phyloP scores from a whole-genome alignment of 1,284 basidiomycete genomes.

The Apiotrichum sp. region DNA sequence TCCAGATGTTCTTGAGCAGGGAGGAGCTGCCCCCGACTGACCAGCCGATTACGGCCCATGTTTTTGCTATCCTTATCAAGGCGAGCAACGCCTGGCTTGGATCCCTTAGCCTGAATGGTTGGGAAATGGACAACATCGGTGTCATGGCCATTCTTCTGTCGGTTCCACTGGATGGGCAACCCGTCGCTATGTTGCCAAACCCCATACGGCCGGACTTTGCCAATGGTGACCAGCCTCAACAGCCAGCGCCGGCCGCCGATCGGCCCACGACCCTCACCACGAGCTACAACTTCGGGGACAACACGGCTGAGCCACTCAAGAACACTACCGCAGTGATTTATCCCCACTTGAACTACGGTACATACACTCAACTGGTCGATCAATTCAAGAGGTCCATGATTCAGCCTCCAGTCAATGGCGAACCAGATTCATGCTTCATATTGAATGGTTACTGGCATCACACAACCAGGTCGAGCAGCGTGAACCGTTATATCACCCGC shows the following conservation, averaged over 20 bases:
- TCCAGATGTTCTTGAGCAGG: conserved; percentile 15
- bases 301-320: not conserved
- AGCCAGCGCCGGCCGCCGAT: not conserved
- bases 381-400: not conserved
- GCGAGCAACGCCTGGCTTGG: conserved; percentile 2
- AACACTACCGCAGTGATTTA: not conserved
- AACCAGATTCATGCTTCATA: conserved; percentile 11
- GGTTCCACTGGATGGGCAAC: conserved; percentile 11
- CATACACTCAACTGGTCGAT: not conserved
- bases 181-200: conserved; percentile 17
- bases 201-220: conserved; percentile 20
- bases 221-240: not conserved
- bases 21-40: conserved; percentile 9
- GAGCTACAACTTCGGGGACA: conserved; percentile 4
- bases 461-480: conserved; percentile 2
- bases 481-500: conserved; percentile 6
- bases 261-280: not conserved
- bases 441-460: conserved; percentile 9
- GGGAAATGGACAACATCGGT: conserved; percentile 4
- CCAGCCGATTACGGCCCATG: conserved; percentile 12
- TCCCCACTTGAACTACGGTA: not conserved
- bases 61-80: conserved; percentile 17
- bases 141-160: conserved; percentile 14
- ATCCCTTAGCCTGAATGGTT: conserved; percentile 3
- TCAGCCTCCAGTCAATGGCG: not conserved